These are phyloP conservation scores for Peltaster fructicola DNA, from an alignment of 2,329 filamentous ascomycete genomes.

Conservation along the genomic window DNA sequence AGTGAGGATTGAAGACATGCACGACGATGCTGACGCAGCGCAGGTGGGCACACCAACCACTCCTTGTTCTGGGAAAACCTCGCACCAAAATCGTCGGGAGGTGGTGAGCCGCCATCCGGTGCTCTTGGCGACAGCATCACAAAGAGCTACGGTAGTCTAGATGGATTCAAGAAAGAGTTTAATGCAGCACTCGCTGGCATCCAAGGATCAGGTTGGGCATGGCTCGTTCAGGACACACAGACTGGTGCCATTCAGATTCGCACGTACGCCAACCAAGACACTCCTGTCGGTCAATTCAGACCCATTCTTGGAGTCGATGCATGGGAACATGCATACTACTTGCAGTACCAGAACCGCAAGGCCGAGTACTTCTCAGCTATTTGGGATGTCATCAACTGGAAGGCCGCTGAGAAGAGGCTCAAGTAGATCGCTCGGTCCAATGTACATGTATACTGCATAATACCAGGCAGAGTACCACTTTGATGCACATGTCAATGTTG, in stretches of 20 bases:
- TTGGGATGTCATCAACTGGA: conserved; percentile 95
- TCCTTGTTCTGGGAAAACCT: conserved; percentile 54
- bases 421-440: conserved; percentile 12
- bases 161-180: conserved; percentile 44
- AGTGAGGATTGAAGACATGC: conserved; percentile 5
- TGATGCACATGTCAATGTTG: no score
- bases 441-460: no score
- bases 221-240: conserved; percentile 56
- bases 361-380: conserved; percentile 86
- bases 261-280: conserved; percentile 75
- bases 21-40: conserved; percentile 1
- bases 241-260: conserved; percentile 50
- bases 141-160: conserved; percentile 39
- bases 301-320: conserved; percentile 82
- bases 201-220: conserved; percentile 56
- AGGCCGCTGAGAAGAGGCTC: conserved; percentile 41
- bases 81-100: conserved; percentile 47
- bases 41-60: conserved; percentile 48
- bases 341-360: conserved; percentile 95
- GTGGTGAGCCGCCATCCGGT: conserved; percentile 44
- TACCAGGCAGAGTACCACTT: no score
- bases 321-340: conserved; percentile 92
- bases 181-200: conserved; percentile 46
- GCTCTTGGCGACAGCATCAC: conserved; percentile 41
- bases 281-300: conserved; percentile 64